Percentiles rank a stretch among this genome's conserved stretches.
phyloP scores from a whole-genome alignment of 805 yeast species.

The Candida coleopterorum region DNA sequence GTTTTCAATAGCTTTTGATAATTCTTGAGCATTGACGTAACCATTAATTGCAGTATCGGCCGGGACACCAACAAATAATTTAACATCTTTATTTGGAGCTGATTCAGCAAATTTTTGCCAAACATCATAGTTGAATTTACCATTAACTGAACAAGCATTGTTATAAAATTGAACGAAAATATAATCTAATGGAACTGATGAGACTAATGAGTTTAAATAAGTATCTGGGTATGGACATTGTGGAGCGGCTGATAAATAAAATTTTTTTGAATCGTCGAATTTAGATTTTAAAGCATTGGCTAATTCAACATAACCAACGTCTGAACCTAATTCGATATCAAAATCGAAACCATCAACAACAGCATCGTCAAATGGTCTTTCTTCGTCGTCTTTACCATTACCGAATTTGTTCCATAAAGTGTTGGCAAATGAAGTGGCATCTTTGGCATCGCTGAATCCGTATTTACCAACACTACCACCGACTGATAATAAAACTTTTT shows the following conservation, averaged over 20 bases:
- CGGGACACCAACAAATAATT: slow-evolving; percentile 73
- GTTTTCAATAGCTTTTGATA: slow-evolving; percentile 13
- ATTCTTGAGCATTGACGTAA: slow-evolving; percentile 29
- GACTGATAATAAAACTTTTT: slow-evolving; percentile 66
- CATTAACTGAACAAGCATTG: slow-evolving; percentile 60
- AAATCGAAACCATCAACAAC: slow-evolving; percentile 32
- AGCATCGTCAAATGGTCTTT: slow-evolving; percentile 26
- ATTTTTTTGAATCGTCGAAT: slow-evolving; percentile 43
- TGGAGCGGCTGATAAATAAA: slow-evolving; percentile 85
- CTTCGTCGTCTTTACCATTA: slow-evolving; percentile 20
- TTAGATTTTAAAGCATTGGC: slow-evolving; percentile 22
- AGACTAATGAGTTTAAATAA: slow-evolving; percentile 20
- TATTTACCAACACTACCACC: slow-evolving; percentile 41
- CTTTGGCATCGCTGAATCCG: slow-evolving; percentile 46
- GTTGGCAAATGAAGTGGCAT: slow-evolving; percentile 51
- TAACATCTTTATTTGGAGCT: slow-evolving; percentile 65
- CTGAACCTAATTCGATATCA: slow-evolving; percentile 22
- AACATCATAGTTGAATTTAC: slow-evolving; percentile 56
- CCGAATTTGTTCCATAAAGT: slow-evolving; percentile 34
- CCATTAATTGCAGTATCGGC: slow-evolving; percentile 49
- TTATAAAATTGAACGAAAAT: slow-evolving; percentile 88
- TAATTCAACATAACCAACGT: slow-evolving; percentile 21
- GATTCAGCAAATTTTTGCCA: slow-evolving; percentile 65
- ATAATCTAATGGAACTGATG: slow-evolving; percentile 65
- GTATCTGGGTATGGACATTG: slow-evolving; percentile 87